These are phyloP conservation scores for Alloascoidea hylecoeti DNA, from an alignment of 805 yeast genomes.

Conservation along the genomic window DNA sequence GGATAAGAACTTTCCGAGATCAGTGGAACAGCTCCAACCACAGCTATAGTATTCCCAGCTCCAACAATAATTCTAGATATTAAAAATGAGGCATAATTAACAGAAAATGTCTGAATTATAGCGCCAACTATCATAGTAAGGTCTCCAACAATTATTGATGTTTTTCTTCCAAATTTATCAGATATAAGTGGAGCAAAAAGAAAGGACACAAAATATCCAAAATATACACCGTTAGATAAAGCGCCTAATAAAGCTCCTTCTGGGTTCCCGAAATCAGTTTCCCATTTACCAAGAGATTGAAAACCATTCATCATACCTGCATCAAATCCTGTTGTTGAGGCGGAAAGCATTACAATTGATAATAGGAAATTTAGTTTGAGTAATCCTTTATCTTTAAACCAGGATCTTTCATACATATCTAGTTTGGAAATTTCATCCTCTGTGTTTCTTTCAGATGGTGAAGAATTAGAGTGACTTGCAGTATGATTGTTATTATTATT, in stretches of 20 bases:
- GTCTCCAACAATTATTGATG: slow-evolving; percentile 2
- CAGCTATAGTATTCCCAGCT: slow-evolving; percentile 26
- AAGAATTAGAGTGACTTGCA: too few relatives aligned
- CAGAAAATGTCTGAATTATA: too few relatives aligned
- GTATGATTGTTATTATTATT: too few relatives aligned
- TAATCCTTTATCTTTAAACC: background rate
- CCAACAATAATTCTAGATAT: slow-evolving; percentile 35
- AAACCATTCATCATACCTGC: slow-evolving; percentile 6
- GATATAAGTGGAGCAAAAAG: background rate
- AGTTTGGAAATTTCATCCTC: too few relatives aligned
- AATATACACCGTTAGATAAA: slow-evolving; percentile 3
- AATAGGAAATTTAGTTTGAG: background rate
- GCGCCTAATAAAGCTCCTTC: slow-evolving; percentile 6
- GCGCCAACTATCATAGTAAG: too few relatives aligned
- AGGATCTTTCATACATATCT: slow-evolving; percentile 1
- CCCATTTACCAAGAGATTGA: slow-evolving; percentile 5
- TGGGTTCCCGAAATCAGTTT: slow-evolving; percentile 4
- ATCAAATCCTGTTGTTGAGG: slow-evolving; percentile 7
- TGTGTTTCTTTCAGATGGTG: too few relatives aligned
- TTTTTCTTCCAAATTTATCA: slow-evolving; percentile 4
- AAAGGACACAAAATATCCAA: slow-evolving; percentile 1
- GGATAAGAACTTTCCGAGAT: slow-evolving; percentile 39
- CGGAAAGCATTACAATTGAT: background rate
- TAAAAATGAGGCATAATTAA: slow-evolving; percentile 24
- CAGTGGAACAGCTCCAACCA: slow-evolving; percentile 31